These are phyloP conservation scores for Populus alba DNA, from an alignment of 345 rosid genomes.

Conservation along the genomic window DNA sequence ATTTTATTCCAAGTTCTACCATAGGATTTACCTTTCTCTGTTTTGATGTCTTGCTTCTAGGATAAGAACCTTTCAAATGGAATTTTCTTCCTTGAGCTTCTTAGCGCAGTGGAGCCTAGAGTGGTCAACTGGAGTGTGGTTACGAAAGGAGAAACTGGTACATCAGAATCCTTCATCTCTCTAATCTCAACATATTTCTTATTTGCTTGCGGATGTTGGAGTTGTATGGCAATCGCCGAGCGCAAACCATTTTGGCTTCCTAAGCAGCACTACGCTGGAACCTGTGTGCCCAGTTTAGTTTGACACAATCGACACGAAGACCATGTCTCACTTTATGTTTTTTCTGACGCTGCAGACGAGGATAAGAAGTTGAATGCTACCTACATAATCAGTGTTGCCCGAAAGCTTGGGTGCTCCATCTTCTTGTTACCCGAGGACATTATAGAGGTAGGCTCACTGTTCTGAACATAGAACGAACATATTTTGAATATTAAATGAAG, in stretches of 20 bases:
- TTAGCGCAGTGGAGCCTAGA: conserved; percentile 85
- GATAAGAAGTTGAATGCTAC: conserved; percentile 94
- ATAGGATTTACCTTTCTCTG: conserved; percentile 12
- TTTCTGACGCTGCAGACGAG: conserved; percentile 61
- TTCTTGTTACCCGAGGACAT: conserved; percentile 98
- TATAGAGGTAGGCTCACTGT: conserved; percentile 55
- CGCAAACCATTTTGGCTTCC: conserved; percentile 2
- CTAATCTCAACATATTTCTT: background rate
- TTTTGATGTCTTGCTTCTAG: conserved; percentile 33
- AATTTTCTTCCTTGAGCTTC: conserved; percentile 87
- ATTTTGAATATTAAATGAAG: background rate
- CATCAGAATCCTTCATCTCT: background rate
- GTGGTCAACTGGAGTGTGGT: conserved; percentile 91
- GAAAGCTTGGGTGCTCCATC: conserved; percentile 97
- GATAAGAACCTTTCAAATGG: conserved; percentile 79
- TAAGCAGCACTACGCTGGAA: background rate
- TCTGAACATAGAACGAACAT: background rate
- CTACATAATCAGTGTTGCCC: conserved; percentile 91
- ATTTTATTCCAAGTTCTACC: background rate
- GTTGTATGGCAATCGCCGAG: background rate
- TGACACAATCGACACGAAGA: background rate
- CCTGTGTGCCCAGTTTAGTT: background rate
- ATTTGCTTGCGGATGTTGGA: background rate
- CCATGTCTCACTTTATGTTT: conserved; percentile 1
- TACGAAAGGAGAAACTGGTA: conserved; percentile 81